These are phyloP conservation scores for Pythium angustatum DNA, from an alignment of 352 stramenopile species.

Conservation along the genomic window DNA sequence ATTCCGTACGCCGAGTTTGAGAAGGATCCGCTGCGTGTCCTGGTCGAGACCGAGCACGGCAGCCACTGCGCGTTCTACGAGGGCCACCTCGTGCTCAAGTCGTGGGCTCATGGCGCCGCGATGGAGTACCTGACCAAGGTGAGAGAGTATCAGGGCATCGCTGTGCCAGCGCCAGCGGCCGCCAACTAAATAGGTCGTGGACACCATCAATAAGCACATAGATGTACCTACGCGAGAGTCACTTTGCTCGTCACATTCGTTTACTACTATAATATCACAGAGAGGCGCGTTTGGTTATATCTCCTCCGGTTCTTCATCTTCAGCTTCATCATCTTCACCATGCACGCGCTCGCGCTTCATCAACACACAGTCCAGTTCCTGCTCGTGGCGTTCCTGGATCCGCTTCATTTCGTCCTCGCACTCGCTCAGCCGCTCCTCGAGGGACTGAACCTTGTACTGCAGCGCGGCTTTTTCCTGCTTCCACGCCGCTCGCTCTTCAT, in stretches of 20 bases:
- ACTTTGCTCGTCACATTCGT: not conserved
- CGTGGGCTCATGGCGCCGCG: constrained; percentile 56
- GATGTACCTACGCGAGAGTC: not conserved
- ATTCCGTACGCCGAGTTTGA: constrained; percentile 64
- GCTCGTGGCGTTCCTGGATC: constrained; percentile 61
- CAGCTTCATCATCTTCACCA: constrained; percentile 1
- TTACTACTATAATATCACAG: constrained; percentile 7
- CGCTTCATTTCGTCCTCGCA: constrained; percentile 85
- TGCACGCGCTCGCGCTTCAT: constrained; percentile 11
- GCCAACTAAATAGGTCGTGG: not conserved
- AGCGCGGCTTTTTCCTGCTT: constrained; percentile 55
- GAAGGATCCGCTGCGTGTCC: constrained; percentile 50
- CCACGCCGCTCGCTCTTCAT: constrained; percentile 31
- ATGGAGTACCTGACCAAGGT: constrained; percentile 34
- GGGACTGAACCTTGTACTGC: constrained; percentile 55
- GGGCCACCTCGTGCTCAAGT: constrained; percentile 57
- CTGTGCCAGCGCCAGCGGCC: not conserved
- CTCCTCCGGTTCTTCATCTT: constrained; percentile 22
- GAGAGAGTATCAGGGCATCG: constrained; percentile 10
- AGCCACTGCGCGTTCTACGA: constrained; percentile 83
- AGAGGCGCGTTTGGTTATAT: constrained; percentile 3
- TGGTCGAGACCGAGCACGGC: constrained; percentile 58
- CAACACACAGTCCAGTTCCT: constrained; percentile 22
- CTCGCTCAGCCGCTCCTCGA: constrained; percentile 69
- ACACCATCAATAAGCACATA: not conserved